Conservation (phyloP, 352 stramenopile species). For the Phytophthora uliginosa region DNA sequence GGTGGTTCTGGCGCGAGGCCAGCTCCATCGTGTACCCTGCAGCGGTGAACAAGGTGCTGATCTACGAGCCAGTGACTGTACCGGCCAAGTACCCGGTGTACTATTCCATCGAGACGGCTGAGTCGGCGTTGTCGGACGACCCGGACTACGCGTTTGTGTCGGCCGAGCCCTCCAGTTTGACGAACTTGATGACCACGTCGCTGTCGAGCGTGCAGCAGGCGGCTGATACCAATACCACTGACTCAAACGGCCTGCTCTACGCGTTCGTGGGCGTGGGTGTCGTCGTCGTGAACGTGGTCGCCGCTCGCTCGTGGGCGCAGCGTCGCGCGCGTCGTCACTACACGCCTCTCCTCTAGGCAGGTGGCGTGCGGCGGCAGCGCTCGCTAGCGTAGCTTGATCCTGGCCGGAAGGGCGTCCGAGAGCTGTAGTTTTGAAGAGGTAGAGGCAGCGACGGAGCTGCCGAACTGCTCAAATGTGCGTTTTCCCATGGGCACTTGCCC, state of each 20-base stretch:
- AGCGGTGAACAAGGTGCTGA: constrained; percentile 47
- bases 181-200: constrained; percentile 36
- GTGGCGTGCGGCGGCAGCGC: too few species aligned
- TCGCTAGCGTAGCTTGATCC: background rate
- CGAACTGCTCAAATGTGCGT: background rate
- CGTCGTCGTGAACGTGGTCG: constrained; percentile 52
- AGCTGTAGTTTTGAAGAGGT: constrained; percentile 6
- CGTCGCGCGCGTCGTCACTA: constrained; percentile 64
- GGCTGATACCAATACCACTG: constrained; percentile 2
- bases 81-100: constrained; percentile 43
- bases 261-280: constrained; percentile 51
- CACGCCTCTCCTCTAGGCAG: constrained; percentile 52
- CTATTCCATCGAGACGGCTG: constrained; percentile 39
- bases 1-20: constrained; percentile 63
- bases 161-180: constrained; percentile 16
- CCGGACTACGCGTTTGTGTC: constrained; percentile 44
- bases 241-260: constrained; percentile 43
- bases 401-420: background rate
- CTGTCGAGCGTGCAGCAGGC: constrained; percentile 43
- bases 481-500: background rate
- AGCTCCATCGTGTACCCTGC: constrained; percentile 54
- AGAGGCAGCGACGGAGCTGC: background rate
- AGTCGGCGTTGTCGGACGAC: constrained; percentile 42
- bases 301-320: constrained; percentile 54
- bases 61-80: constrained; percentile 37